Evolutionary conservation across 768 basidiomycete species (phyloP).

Genomic region (Imleria badia): DNA sequence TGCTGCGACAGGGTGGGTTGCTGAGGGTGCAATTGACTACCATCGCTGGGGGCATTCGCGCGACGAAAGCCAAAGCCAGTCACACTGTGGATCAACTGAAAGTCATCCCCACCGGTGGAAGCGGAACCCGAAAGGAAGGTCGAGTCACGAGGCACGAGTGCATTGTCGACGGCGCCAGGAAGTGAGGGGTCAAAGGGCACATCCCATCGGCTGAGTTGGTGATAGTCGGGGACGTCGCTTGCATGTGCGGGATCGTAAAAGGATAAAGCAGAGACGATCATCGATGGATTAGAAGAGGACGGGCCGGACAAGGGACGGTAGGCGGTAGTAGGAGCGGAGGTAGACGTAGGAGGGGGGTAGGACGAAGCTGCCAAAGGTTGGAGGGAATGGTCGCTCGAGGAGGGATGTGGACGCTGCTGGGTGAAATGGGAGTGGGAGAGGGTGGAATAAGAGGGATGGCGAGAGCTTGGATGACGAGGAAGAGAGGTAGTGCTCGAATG

Average conservation of each 20-base stretch:
- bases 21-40: not conserved
- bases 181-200: constrained; percentile 16
- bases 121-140: not conserved
- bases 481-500: not conserved
- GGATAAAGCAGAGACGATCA: constrained; percentile 56
- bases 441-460: not conserved
- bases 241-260: constrained; percentile 51
- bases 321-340: not conserved
- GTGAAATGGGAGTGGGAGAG: not conserved
- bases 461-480: not conserved
- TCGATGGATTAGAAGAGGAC: constrained; percentile 21
- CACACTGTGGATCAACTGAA: constrained; percentile 1
- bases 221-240: constrained; percentile 39
- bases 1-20: not conserved
- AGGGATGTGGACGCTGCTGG: not conserved
- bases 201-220: constrained; percentile 38
- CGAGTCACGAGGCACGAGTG: not conserved
- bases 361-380: not conserved
- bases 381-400: not conserved
- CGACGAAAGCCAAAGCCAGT: not conserved
- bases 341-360: not conserved
- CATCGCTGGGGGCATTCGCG: not conserved
- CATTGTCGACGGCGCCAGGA: not conserved
- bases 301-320: not conserved
- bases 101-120: not conserved